Conservation (phyloP, 2,329 filamentous ascomycete genomes). For the Colletotrichum godetiae region DNA sequence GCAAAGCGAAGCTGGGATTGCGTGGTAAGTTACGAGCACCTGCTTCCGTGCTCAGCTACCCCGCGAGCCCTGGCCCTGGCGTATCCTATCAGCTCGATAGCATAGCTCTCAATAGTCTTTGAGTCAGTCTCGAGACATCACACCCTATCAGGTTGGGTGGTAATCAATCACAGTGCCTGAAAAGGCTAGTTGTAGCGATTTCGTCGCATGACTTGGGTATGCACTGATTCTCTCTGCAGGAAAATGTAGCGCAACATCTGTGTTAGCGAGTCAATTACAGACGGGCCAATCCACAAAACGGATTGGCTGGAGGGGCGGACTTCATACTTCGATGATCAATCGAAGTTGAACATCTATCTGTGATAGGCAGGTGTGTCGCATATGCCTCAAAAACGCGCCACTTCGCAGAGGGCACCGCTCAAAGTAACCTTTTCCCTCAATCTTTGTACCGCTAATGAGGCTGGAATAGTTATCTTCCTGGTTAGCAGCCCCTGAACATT, state of each 20-base stretch:
- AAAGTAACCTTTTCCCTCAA: neutral
- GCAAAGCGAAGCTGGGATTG: neutral
- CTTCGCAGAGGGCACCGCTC: neutral
- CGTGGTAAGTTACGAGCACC: no score
- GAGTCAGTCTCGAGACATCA: neutral
- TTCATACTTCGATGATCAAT: neutral
- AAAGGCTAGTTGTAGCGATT: neutral
- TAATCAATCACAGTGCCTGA: neutral
- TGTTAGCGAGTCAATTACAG: neutral
- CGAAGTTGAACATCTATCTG: neutral
- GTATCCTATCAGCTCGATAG: neutral
- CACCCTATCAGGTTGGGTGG: neutral
- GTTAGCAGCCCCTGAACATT: neutral
- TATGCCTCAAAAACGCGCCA: neutral
- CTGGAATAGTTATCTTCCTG: neutral
- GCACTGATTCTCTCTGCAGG: neutral
- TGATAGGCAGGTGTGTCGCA: neutral
- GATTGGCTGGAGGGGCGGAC: no score
- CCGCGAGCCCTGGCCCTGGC: neutral
- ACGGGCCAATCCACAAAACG: neutral
- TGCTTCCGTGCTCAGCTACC: neutral
- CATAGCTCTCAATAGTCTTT: neutral
- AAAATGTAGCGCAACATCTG: neutral
- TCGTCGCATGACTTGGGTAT: neutral
- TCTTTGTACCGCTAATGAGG: neutral